These are phyloP conservation scores for Cubamyces lactineus DNA, from an alignment of 768 basidiomycete species.

Conservation along the genomic window DNA sequence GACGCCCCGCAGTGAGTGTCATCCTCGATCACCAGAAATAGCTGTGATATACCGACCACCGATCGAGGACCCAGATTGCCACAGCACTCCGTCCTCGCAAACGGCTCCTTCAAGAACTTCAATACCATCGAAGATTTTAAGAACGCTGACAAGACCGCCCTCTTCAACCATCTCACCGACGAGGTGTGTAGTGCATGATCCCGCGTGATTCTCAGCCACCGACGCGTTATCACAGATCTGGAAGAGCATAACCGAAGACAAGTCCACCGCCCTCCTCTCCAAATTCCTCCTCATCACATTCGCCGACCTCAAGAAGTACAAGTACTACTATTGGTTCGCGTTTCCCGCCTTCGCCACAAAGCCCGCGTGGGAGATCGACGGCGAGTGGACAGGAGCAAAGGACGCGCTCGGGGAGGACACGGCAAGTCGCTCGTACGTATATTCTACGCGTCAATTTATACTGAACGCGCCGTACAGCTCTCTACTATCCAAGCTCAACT, in stretches of 20 bases:
- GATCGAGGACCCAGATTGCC: conserved; percentile 41
- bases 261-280: conserved; percentile 60
- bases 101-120: conserved; percentile 86
- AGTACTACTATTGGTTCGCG: conserved; percentile 97
- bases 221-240: conserved; percentile 57
- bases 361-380: conserved; percentile 85
- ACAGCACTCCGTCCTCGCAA: conserved; percentile 52
- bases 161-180: conserved; percentile 75
- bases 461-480: conserved; percentile 42
- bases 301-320: conserved; percentile 98
- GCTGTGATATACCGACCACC: neutral
- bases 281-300: conserved; percentile 90
- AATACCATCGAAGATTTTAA: conserved; percentile 98
- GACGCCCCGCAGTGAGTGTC: conserved; percentile 47
- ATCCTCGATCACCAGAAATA: too few species aligned
- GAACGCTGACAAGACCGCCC: conserved; percentile 81
- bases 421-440: conserved; percentile 36
- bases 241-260: conserved; percentile 56
- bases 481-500: conserved; percentile 55
- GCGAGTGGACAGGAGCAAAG: conserved; percentile 59
- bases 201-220: neutral
- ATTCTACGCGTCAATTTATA: neutral
- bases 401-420: conserved; percentile 46
- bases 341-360: conserved; percentile 92
- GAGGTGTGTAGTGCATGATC: conserved; percentile 48